Percentiles rank a stretch among this genome's conserved stretches.
These are phyloP conservation scores for Fusarium miscanthi DNA, from an alignment of 2,329 filamentous ascomycete species.

Conservation along the genomic window DNA sequence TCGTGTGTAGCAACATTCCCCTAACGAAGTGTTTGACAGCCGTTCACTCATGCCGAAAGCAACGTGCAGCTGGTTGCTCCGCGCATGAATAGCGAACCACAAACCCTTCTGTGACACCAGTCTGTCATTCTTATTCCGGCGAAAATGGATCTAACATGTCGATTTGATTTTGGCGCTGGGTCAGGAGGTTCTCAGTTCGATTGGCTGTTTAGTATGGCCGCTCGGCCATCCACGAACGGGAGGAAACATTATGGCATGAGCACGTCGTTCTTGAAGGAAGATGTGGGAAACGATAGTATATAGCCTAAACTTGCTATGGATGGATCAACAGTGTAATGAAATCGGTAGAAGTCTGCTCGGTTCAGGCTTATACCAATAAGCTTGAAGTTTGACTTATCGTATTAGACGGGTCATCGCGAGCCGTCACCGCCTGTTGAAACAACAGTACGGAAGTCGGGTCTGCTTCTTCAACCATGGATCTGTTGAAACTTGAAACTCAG, in stretches of 20 bases:
- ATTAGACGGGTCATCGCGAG: conserved; percentile 5
- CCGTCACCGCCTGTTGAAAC: conserved; percentile 34
- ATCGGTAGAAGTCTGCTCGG: background rate
- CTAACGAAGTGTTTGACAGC: conserved; percentile 33
- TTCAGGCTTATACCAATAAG: background rate
- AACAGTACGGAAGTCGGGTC: conserved; percentile 15
- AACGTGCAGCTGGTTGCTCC: conserved; percentile 34
- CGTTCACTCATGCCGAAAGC: conserved; percentile 36
- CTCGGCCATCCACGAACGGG: conserved; percentile 3
- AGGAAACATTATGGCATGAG: background rate
- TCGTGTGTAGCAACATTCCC: conserved; percentile 31
- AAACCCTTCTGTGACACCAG: conserved; percentile 31
- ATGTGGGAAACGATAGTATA: background rate
- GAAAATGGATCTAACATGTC: conserved; percentile 14
- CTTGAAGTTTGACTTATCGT: background rate
- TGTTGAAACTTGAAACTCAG: background rate
- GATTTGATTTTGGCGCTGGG: background rate
- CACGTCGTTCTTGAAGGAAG: background rate
- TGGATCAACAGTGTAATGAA: background rate
- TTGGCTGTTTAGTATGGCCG: background rate
- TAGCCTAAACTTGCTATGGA: background rate
- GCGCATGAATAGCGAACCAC: conserved; percentile 28
- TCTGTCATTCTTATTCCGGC: conserved; percentile 14
- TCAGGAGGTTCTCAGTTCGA: background rate
- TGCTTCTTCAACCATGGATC: background rate